phyloP scores from a whole-genome alignment of 768 basidiomycete genomes.

The Agaricus bisporus region DNA sequence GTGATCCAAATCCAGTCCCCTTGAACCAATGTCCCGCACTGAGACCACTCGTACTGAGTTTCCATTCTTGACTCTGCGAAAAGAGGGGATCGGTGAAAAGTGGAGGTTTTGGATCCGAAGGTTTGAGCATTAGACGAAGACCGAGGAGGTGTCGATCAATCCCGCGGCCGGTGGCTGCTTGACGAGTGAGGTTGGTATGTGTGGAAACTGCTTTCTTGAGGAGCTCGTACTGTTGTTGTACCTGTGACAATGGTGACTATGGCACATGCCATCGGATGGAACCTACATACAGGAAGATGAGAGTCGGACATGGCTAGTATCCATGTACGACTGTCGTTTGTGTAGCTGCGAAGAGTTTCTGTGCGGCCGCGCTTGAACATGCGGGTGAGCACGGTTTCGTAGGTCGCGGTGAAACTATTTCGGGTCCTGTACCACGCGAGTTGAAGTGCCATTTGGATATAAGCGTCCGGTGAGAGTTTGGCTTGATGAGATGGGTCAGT shows the following conservation, averaged over 20 bases:
- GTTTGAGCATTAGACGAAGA: conserved; percentile 57
- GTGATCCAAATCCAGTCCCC: conserved; percentile 87
- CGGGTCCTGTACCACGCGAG: conserved; percentile 84
- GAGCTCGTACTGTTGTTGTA: conserved; percentile 32
- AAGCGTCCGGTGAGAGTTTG: conserved; percentile 68
- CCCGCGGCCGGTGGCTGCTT: conserved; percentile 76
- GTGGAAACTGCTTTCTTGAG: conserved; percentile 64
- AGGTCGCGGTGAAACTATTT: conserved; percentile 77
- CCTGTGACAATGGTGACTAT: conserved; percentile 23
- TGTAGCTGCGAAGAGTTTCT: conserved; percentile 79
- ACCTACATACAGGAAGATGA: conserved; percentile 33
- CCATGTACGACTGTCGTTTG: conserved; percentile 67
- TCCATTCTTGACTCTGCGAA: conserved; percentile 73
- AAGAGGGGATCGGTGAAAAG: conserved; percentile 80
- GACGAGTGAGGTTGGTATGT: conserved; percentile 68
- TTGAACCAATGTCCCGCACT: conserved; percentile 82
- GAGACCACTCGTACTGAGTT: conserved; percentile 83
- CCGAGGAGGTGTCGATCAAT: conserved; percentile 92
- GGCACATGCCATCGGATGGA: neutral
- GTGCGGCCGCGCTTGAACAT: conserved; percentile 85
- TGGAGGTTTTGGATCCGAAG: conserved; percentile 47
- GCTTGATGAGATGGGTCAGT: conserved; percentile 17
- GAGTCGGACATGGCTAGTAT: conserved; percentile 70
- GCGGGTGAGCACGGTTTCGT: conserved; percentile 88
- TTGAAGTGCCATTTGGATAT: conserved; percentile 87